These are phyloP conservation scores for Solanum verrucosum DNA, from an alignment of 257 asterid species.

Conservation along the genomic window DNA sequence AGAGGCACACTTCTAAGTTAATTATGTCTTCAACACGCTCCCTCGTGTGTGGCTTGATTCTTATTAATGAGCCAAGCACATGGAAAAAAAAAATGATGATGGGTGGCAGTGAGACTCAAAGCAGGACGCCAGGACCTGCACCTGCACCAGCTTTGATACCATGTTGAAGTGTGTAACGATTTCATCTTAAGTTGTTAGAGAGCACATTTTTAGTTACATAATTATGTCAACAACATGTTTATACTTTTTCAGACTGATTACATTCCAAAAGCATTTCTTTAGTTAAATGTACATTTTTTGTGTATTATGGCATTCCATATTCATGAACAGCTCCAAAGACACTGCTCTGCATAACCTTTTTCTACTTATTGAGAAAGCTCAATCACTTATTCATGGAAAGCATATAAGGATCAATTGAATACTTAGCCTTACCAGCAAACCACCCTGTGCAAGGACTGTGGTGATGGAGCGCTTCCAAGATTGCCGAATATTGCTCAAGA, in stretches of 20 bases:
- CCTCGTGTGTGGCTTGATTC: neutral
- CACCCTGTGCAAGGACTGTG: constrained; percentile 90
- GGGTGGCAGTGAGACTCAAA: neutral
- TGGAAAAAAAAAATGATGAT: neutral
- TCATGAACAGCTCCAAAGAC: neutral
- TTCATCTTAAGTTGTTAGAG: neutral
- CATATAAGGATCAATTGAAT: neutral
- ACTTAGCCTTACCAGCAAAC: constrained; percentile 60
- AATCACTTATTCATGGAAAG: neutral
- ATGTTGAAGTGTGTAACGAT: neutral
- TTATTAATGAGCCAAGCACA: neutral
- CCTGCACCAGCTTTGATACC: neutral
- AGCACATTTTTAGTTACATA: neutral
- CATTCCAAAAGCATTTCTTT: neutral
- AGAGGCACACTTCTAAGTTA: neutral
- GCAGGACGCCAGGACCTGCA: neutral
- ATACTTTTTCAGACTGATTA: neutral
- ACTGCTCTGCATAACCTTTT: neutral
- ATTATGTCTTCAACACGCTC: neutral
- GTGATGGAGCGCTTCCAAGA: constrained; percentile 85
- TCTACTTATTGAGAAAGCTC: neutral
- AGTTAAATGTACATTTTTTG: neutral
- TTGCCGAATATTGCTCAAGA: constrained; percentile 64
- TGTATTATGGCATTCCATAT: neutral
- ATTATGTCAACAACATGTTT: neutral